phyloP scores from a whole-genome alignment of 2,329 filamentous ascomycete genomes.

The Fusarium liriodendri region DNA sequence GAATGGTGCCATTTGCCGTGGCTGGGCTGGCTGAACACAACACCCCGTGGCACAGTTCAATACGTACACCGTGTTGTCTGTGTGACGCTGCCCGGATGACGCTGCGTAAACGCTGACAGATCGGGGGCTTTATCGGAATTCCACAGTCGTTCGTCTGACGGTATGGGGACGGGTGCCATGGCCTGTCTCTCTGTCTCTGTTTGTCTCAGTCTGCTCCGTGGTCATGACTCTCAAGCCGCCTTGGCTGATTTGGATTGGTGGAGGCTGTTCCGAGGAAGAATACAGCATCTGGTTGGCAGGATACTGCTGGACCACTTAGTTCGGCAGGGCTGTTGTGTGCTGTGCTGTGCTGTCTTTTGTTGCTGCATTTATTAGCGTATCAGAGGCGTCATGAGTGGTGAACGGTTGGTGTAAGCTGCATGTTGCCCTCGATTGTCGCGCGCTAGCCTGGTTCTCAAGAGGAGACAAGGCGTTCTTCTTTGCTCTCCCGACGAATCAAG shows the following conservation, averaged over 20 bases:
- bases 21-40: slow-evolving; percentile 2
- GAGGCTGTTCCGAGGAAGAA: not conserved
- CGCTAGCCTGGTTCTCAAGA: slow-evolving; percentile 9
- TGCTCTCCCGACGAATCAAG: slow-evolving; percentile 21
- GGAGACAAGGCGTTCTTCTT: slow-evolving; percentile 3
- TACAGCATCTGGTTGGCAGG: not conserved
- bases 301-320: not conserved
- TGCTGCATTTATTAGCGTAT: not conserved
- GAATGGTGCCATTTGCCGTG: slow-evolving; percentile 4
- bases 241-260: not conserved
- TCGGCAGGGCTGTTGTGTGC: not conserved
- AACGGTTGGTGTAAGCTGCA: slow-evolving; percentile 13
- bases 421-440: slow-evolving; percentile 2
- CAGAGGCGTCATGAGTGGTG: not conserved
- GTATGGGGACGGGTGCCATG: not conserved
- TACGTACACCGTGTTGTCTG: not conserved
- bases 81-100: not conserved
- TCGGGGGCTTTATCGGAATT: not conserved
- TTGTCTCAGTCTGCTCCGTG: not conserved
- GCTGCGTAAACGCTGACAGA: not conserved
- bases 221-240: not conserved
- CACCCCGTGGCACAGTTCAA: not conserved
- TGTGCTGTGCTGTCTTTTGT: not conserved
- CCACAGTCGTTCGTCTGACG: not conserved
- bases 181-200: not conserved